These are phyloP conservation scores for Moesziomyces antarcticus DNA, from an alignment of 1,284 basidiomycete species.

Conservation along the genomic window DNA sequence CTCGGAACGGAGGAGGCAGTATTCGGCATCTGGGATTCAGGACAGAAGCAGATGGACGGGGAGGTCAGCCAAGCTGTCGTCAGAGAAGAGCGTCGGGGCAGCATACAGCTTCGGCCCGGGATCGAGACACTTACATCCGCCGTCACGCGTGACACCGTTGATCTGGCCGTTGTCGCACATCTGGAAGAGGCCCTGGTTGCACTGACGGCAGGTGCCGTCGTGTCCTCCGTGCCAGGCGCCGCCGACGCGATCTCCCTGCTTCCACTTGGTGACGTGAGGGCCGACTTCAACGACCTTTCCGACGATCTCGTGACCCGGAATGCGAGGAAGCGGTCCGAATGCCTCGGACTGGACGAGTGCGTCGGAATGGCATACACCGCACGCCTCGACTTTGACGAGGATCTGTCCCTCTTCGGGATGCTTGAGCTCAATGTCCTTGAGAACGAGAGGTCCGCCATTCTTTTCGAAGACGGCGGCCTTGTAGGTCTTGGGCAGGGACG, in stretches of 20 bases:
- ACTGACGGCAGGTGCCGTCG: conserved; percentile 57
- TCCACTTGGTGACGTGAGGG: conserved; percentile 47
- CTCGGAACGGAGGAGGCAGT: conserved; percentile 59
- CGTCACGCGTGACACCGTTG: conserved; percentile 58
- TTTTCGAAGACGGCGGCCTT: conserved; percentile 91
- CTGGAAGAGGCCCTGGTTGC: conserved; percentile 59
- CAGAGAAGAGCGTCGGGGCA: too few relatives aligned
- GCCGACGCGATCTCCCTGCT: conserved; percentile 61
- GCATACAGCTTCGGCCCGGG: not conserved
- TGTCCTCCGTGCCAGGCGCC: conserved; percentile 65
- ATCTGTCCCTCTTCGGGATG: conserved; percentile 91
- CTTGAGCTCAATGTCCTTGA: conserved; percentile 92
- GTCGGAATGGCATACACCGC: conserved; percentile 92
- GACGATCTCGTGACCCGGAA: conserved; percentile 62
- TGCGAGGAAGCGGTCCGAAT: conserved; percentile 48
- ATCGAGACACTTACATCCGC: conserved; percentile 33
- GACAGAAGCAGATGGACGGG: conserved; percentile 6
- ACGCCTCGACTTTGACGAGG: conserved; percentile 88
- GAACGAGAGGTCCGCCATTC: conserved; percentile 84
- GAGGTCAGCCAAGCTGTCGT: too few relatives aligned
- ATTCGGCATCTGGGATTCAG: conserved; percentile 64
- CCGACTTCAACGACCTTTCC: conserved; percentile 61
- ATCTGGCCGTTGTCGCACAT: conserved; percentile 56
- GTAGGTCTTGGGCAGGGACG: conserved; percentile 53
- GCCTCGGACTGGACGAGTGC: conserved; percentile 21